These are phyloP conservation scores for Rhododendron griersonianum DNA, from an alignment of 148 eudicot species.

Conservation along the genomic window DNA sequence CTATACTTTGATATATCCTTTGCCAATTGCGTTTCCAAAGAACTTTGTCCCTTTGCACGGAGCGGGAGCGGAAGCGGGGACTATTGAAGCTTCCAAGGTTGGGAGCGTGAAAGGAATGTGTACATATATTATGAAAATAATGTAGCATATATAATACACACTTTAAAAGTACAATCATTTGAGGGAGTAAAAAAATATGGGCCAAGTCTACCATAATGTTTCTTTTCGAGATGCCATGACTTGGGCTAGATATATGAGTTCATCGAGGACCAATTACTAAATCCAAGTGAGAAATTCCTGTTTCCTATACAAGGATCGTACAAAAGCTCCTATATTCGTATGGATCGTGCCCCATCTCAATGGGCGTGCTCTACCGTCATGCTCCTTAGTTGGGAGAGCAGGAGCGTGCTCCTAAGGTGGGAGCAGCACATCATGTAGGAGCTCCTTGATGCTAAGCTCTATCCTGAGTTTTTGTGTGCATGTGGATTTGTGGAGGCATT, in stretches of 20 bases:
- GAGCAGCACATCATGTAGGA: background rate
- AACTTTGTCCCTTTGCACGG: background rate
- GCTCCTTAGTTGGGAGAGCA: no score
- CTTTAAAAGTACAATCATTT: no score
- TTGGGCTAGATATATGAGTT: background rate
- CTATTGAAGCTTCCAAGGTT: background rate
- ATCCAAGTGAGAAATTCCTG: background rate
- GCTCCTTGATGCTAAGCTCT: background rate
- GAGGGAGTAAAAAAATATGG: no score
- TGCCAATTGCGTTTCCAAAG: background rate
- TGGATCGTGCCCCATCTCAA: background rate
- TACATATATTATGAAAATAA: no score
- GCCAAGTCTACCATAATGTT: background rate
- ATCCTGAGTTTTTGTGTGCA: background rate
- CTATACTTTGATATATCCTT: background rate
- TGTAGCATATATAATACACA: no score
- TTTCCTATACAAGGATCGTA: background rate
- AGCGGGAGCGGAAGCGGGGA: no score
- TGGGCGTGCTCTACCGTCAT: no score
- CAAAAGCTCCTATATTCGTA: background rate
- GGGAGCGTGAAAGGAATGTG: background rate
- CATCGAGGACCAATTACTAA: background rate
- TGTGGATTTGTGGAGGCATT: background rate
- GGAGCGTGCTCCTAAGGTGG: background rate
- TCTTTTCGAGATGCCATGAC: background rate